Percentiles rank a stretch among this genome's conserved stretches.
Conservation (phyloP, 75 land plant genomes). For the Pinus taeda region DNA sequence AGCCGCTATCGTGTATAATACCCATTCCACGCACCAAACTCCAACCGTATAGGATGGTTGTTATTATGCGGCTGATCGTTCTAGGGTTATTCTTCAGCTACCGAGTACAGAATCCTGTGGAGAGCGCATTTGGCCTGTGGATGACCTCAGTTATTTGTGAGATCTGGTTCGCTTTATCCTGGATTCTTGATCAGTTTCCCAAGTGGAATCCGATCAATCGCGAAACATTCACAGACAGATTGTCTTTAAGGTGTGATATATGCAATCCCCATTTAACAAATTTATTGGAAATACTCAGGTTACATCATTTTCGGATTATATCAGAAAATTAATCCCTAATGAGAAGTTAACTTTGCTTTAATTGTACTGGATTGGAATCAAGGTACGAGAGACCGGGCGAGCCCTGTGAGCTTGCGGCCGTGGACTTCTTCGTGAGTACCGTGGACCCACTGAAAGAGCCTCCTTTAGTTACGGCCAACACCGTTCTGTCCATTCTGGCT, state of each 20-base stretch:
- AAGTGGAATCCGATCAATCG: constrained; percentile 87
- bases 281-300: too few species aligned
- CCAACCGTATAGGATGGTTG: too few species aligned
- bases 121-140: constrained; percentile 82
- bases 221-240: constrained; percentile 63
- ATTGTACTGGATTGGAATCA: constrained; percentile 29
- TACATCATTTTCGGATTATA: too few species aligned
- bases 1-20: too few species aligned
- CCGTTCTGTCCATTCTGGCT: constrained; percentile 59
- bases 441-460: constrained; percentile 77
- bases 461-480: constrained; percentile 65
- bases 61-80: too few species aligned
- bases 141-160: constrained; percentile 92
- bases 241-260: too few species aligned
- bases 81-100: too few species aligned
- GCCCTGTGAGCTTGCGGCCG: constrained; percentile 48
- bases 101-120: constrained; percentile 76
- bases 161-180: constrained; percentile 97
- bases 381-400: constrained; percentile 65
- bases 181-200: constrained; percentile 99
- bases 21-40: too few species aligned
- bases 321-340: too few species aligned
- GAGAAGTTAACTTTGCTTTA: too few species aligned
- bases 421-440: constrained; percentile 65
- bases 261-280: constrained; percentile 2